Base-by-base conservation (phyloP, 31 red algal species). In the Asparagopsis taxiformis region DNA sequence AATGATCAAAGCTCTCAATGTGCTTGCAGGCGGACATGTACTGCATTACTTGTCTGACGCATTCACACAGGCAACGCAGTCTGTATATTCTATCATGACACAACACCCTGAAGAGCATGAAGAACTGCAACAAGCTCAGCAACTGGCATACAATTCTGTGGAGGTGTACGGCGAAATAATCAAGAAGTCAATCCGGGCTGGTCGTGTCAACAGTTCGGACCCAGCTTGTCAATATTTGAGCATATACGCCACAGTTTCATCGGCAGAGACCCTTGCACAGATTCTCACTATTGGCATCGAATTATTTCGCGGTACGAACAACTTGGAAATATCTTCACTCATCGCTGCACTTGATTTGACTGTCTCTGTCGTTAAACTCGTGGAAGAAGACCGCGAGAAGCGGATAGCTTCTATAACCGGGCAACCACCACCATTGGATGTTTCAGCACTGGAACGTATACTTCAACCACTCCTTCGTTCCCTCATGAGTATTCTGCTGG, bases 371-470 rank as follows among this genome's bases (percentile, higher is more conserved):
- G 13, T 80, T 1, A 28, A 65, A 33, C 16, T 54, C 5, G 59
- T 80, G 50, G 46, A 80, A 36, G 21, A 80, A 29, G 75, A 80
- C 53, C 25, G 31, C 15, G 62, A 80, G 33, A 68, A 31, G 36
- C 52, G 62, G 50, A 62, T 67, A 13, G 44, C 75, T 19, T 59
- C 30, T 25, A 58, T 80, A 29, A 68, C 53, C n/a, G 49, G 75
- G 29, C 75, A 63, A 33, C 75, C 75, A 3, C 48, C 60, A 9
- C 13, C 61, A 34, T 32, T 77, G 56, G 57, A 62, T 44, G 38
- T 53, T 13, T 13, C 44, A 41, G 73, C 56, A n/a, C 31, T 77
- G 56, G 59, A 77, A 31, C 26, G 5, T 25, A 38, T 22, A n/a
- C 21, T 76, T 34, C 13, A 33, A 31, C 36, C 55, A 1, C 33